Base-by-base conservation (phyloP, 805 yeast genomes). In the Saccharomyces mikatae region DNA sequence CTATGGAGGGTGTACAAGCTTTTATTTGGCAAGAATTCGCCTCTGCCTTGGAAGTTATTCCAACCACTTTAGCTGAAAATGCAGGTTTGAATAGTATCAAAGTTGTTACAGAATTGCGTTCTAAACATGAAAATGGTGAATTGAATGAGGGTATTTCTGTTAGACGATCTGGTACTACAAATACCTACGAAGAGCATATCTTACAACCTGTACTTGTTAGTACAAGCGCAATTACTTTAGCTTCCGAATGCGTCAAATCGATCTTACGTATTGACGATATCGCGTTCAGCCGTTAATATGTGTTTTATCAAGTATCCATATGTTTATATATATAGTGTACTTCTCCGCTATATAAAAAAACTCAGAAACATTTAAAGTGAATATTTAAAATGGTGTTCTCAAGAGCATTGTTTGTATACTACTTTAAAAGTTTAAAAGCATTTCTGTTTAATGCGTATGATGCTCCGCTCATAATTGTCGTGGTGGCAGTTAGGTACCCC, bases 181-280 rank as follows among this genome's bases (percentile, higher is more conserved):
- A 92, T 71, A 89, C 96, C 30, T 88, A 77, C 62, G 89, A 87
- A 52, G 99, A 94, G 73, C 96, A 94, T 69, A 97, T 94, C 54
- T 76, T 94, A 66, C 99, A 94, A 73, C 99, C 99, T 3, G 95
- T 91, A 9, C 78, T 94, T 70, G 99, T 94, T 52, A 87, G 86
- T 70, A 91, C 94, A 21, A 88, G 96, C 72, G 97, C 98, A 50
- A 85, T 94, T 55, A 84, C 96, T 13, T 80, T 94, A 63, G 97
- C 98, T 31, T 86, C 97, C 22, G 99, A 94, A 76, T 87, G 96
- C 61, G 98, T 92, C 56, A 95, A 94, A 75, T 87, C 96, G 48
- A 90, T 94, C 60, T 78, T 94, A 71, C 86, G 99, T 74, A 94
- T 94, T 66, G 99, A 94, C 72, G 99, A 95, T 72, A 95, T 94